Base-by-base conservation (phyloP, 2,329 filamentous ascomycete genomes). In the Colletotrichum noveboracense region DNA sequence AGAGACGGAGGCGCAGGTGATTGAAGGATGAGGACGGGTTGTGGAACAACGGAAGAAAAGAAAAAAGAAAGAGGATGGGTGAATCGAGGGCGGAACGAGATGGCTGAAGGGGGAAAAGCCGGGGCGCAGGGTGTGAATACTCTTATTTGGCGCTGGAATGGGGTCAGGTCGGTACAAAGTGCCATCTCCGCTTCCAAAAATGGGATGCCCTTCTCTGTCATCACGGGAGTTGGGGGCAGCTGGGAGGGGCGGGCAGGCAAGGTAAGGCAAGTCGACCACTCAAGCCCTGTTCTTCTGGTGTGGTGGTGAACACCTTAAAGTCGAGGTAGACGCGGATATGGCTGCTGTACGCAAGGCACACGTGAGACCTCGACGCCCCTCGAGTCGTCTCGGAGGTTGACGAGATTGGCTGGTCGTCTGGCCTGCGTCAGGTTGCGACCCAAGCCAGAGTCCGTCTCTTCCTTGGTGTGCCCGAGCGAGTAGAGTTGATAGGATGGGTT, bases 381-480 rank as follows among this genome's bases (percentile, higher is more conserved):
- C 61, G 60, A 48, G 36, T 68, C 56, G 67, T 69, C 64, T 64
- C 70, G 58, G 70, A 75, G 43, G 70, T 65, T 24, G 56, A 75
- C 43, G 48, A 75, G 73, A 73, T 75, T 75, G 73, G 73, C 71
- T 68, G 56, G 34, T 52, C 16, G 56, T 70, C 61, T 74, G 70
- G 70, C 70, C 73, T 73, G 73, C 73, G 70, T 75, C 73, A 75
- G 58, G 70, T 64, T 73, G 70, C 69, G 73, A 68, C 64, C 73
- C 73, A 75, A 75, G 70, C 70, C 58, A 60, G 70, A 73, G 74
- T 67, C 70, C 70, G 70, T 61, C 74, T 65, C 28, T 68, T 76
- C 64, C 70, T 73, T 73, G 70, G 73, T 75, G 70, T 64, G 73
- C 69, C 69, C 73, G 73, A 72, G 73, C 58, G 58, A 76, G 32